Base-by-base conservation (phyloP, 2,329 filamentous ascomycete species). In the Beauveria varroae region DNA sequence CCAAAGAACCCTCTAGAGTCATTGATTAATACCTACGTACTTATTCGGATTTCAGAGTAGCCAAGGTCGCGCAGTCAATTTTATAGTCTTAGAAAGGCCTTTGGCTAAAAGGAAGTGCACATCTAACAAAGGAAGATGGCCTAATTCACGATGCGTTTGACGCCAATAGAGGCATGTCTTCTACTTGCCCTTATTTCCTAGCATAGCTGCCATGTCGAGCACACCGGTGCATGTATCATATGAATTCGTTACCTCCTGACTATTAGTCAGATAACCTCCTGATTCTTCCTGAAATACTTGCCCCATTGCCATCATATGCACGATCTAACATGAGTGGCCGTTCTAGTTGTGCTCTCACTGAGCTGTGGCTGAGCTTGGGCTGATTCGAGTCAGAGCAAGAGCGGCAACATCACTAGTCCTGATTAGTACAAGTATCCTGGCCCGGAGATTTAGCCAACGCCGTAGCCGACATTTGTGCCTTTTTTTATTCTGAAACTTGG, bases 361-460 rank as follows among this genome's bases (percentile, higher is more conserved):
- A 37, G 34, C 12, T 37, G 34, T 37, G 34, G 34, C 34, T 37
- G 14, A 16, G 34, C 12, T 37, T 16, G 34, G 14, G 34, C 10
- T 37, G 34, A 14, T 37, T 12, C 34, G 30, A 34, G 34, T 5
- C 34, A 37, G 12, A 37, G 34, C 34, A 37, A 37, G 34, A 37
- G 34, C 34, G 34, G 34, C 34, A 37, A 37, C 1, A 37, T 16
- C 34, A 37, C 12, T 37, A 37, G 34, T 37, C 34, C 41, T 43
- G 5, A 20, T 52, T 16, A 30, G n/a, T 18, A 5, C 50, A 37
- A 16, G n/a, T 12, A 37, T 34, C 47, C 22, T 20, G 44, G 40
- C 37, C 52, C 57, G 57, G 57, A 52, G 57, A 59, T 52, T 59
- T 52, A 4, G 24, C 10, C 30, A 59, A 52, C 34, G 49, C 57